Evolutionary conservation across 148 eudicot genomes (phyloP).

Genomic region (Hydrangea macrophylla): DNA sequence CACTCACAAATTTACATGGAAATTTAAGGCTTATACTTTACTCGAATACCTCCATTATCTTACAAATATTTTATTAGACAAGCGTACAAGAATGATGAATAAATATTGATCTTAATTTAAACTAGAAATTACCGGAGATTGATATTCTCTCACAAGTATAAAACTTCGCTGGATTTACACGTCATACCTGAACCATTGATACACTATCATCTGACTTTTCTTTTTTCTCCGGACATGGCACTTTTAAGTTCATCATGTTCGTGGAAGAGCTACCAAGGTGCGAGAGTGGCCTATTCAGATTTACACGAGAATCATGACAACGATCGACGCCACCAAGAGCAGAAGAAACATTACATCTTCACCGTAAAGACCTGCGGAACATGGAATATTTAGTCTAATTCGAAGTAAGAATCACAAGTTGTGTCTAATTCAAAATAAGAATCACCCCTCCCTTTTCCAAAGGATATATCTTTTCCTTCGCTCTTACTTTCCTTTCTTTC

Average conservation of each 20-base stretch:
- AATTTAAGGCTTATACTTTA: too few relatives aligned
- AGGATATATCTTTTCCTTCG: too few relatives aligned
- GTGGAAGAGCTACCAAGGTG: not conserved
- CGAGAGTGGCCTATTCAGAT: not conserved
- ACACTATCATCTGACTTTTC: not conserved
- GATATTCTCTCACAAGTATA: not conserved
- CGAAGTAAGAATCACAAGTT: not conserved
- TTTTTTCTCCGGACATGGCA: not conserved
- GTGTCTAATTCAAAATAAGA: too few relatives aligned
- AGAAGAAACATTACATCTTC: conserved; percentile 4
- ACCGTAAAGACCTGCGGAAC: conserved; percentile 23
- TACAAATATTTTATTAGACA: conserved; percentile 27
- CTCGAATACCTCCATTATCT: too few relatives aligned
- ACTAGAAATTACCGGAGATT: not conserved
- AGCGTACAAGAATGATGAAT: conserved; percentile 28
- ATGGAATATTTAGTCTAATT: not conserved
- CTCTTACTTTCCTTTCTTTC: too few relatives aligned
- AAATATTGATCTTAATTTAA: not conserved
- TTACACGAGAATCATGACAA: conserved; percentile 24
- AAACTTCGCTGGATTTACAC: not conserved
- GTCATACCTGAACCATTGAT: not conserved
- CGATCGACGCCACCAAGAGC: conserved; percentile 15
- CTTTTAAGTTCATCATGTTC: not conserved
- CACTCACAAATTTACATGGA: too few relatives aligned
- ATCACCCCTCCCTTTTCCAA: too few relatives aligned